These are phyloP conservation scores for Chaetomiaceae sp. DNA, from an alignment of 2,329 filamentous ascomycete species.

Conservation along the genomic window DNA sequence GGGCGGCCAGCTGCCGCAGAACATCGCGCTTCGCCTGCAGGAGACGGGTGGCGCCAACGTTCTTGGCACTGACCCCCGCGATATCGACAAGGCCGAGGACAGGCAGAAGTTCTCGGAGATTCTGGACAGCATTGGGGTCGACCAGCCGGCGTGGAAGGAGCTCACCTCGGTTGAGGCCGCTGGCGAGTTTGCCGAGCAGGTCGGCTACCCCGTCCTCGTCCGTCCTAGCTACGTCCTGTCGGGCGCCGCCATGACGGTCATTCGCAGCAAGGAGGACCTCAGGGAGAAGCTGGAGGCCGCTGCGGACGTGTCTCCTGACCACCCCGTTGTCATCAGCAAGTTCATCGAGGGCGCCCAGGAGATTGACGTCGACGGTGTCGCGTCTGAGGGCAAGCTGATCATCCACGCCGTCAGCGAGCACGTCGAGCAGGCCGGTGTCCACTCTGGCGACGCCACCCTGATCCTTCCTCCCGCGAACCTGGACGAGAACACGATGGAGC, in stretches of 20 bases:
- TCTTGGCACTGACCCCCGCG: constrained; percentile 84
- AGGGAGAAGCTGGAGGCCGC: constrained; percentile 93
- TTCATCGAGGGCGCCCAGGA: constrained; percentile 97
- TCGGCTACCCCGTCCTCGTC: constrained; percentile 91
- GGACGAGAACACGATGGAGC: constrained; percentile 70
- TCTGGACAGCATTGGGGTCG: constrained; percentile 90
- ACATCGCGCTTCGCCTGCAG: constrained; percentile 91
- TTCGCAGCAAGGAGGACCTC: constrained; percentile 79
- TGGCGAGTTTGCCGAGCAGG: constrained; percentile 76
- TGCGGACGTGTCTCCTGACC: constrained; percentile 85
- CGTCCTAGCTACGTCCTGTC: constrained; percentile 94
- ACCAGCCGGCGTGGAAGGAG: constrained; percentile 98
- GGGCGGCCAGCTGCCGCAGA: constrained; percentile 93
- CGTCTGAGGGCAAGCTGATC: constrained; percentile 77
- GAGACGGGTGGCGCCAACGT: constrained; percentile 86
- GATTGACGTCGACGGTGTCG: constrained; percentile 94
- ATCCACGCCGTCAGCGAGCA: constrained; percentile 93
- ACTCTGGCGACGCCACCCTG: constrained; percentile 94
- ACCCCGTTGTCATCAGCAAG: constrained; percentile 96
- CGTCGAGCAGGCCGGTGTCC: constrained; percentile 93
- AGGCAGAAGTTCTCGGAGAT: constrained; percentile 98
- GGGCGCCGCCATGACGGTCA: constrained; percentile 97
- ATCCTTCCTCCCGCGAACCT: constrained; percentile 82
- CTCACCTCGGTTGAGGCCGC: constrained; percentile 84
- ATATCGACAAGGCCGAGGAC: constrained; percentile 98